Percentiles rank a stretch among this genome's conserved stretches.
Conservation (phyloP, 2,329 filamentous ascomycete genomes). For the Paecilomyces formosus region DNA sequence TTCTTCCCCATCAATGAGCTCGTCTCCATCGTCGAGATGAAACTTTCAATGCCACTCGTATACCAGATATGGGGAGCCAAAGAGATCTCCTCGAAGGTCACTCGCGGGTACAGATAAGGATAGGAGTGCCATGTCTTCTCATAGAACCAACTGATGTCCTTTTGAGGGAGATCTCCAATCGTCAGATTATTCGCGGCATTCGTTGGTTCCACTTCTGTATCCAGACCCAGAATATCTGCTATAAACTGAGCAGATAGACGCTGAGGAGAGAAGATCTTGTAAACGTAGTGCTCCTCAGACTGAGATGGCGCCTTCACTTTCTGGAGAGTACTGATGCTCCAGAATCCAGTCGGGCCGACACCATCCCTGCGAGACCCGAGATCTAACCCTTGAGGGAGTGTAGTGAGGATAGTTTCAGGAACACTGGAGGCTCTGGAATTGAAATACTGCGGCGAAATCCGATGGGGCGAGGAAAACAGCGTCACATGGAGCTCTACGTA, state of each 20-base stretch:
- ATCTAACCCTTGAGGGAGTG: slow-evolving; percentile 52
- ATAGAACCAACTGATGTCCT: slow-evolving; percentile 65
- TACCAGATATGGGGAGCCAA: slow-evolving; percentile 51
- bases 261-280: slow-evolving; percentile 59
- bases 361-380: slow-evolving; percentile 39
- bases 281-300: slow-evolving; percentile 46
- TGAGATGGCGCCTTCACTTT: slow-evolving; percentile 51
- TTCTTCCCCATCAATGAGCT: slow-evolving; percentile 77
- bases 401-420: slow-evolving; percentile 76
- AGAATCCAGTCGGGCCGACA: slow-evolving; percentile 71
- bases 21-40: slow-evolving; percentile 97
- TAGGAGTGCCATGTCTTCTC: slow-evolving; percentile 77
- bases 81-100: slow-evolving; percentile 76
- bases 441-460: slow-evolving; percentile 68
- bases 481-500: slow-evolving; percentile 87
- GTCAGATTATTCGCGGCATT: slow-evolving; percentile 14
- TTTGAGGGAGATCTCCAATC: slow-evolving; percentile 27
- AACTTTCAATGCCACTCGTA: slow-evolving; percentile 70
- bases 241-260: slow-evolving; percentile 43
- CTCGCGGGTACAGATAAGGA: slow-evolving; percentile 73
- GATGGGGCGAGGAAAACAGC: slow-evolving; percentile 70
- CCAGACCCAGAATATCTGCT: slow-evolving; percentile 40
- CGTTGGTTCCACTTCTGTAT: slow-evolving; percentile 11
- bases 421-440: slow-evolving; percentile 50
- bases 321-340: slow-evolving; percentile 70